phyloP scores from a whole-genome alignment of 257 asterid species.

The Solanum appendiculatum region DNA sequence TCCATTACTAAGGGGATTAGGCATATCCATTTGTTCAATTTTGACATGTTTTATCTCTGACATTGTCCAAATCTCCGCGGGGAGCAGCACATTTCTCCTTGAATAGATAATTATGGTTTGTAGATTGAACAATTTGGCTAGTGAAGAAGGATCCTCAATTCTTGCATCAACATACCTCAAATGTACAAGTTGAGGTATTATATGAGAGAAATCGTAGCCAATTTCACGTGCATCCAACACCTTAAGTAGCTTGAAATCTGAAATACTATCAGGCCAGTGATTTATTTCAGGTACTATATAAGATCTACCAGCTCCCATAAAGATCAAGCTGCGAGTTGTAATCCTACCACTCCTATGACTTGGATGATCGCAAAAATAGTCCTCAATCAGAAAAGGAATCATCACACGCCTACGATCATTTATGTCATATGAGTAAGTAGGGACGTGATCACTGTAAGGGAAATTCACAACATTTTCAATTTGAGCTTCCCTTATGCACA shows the following conservation, averaged over 20 bases:
- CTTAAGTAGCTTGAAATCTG: neutral
- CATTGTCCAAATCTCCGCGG: neutral
- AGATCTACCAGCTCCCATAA: neutral
- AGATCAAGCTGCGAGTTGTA: neutral
- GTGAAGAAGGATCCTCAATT: neutral
- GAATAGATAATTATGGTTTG: neutral
- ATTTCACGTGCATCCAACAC: neutral
- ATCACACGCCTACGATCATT: neutral
- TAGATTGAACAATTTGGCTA: neutral
- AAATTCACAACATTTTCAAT: neutral
- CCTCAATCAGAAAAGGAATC: neutral
- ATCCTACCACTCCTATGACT: neutral
- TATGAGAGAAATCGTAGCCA: neutral
- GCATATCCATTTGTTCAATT: neutral
- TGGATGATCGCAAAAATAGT: neutral
- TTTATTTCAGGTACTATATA: neutral
- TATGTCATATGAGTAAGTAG: neutral
- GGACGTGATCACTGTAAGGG: neutral
- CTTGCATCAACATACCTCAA: neutral
- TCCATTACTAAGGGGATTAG: neutral
- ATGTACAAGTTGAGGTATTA: neutral
- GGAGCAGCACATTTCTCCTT: neutral
- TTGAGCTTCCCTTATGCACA: constrained; percentile 1
- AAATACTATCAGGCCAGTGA: neutral
- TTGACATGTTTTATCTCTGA: neutral